Evolutionary conservation across 2,329 filamentous ascomycete species (phyloP), one percentile per base, ranked within the genome.

Genomic region (Pseudocercospora fijiensis): DNA sequence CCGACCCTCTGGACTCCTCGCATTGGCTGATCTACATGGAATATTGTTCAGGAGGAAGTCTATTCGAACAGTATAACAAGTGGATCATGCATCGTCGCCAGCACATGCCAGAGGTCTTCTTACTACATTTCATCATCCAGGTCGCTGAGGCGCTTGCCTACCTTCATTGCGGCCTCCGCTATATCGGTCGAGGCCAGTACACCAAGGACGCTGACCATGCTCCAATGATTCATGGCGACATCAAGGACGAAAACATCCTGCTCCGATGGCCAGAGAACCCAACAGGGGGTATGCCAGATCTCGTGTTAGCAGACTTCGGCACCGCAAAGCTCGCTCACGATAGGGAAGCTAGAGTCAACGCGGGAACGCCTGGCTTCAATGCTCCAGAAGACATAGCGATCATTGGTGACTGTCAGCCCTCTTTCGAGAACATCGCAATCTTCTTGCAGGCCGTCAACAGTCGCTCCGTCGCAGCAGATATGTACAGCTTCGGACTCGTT

Each of bases 401-500:
- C 18, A 45, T 49, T 18, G 49, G 37, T 6, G 10, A 49, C 11
- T 18, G 5, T 16, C 7, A 28, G 8, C 41, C 49, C 27, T 49
- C 13, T 16, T 43, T 13, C 9, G 57, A 63, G 11, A 57, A 51
- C 18, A 16, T 16, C 9, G 43, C 28, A 0, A 6, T 60, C 7
- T 58, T 57, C 20, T 22, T 28, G 13, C 16, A 57, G 3, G 55
- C 56, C 2, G 51, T 58, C 27, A 60, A 60, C 9, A 56, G 16
- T 13, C 57, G 62, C 9, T 68, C 62, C 0, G 56, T 60, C 1
- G 65, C 64, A 0, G 24, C 58, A 0, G 68, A 70, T 41, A 60
- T 70, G 18, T 71, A 66, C 30, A 57, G 58, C 26, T 60, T 71
- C 27, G 69, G 68, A 10, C 64, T 68, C 20, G 63, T 67, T n/a